Evolutionary conservation across 2,329 filamentous ascomycete genomes (phyloP), one percentile per base, ranked within the genome.

Genomic region (Thelonectria rubi): DNA sequence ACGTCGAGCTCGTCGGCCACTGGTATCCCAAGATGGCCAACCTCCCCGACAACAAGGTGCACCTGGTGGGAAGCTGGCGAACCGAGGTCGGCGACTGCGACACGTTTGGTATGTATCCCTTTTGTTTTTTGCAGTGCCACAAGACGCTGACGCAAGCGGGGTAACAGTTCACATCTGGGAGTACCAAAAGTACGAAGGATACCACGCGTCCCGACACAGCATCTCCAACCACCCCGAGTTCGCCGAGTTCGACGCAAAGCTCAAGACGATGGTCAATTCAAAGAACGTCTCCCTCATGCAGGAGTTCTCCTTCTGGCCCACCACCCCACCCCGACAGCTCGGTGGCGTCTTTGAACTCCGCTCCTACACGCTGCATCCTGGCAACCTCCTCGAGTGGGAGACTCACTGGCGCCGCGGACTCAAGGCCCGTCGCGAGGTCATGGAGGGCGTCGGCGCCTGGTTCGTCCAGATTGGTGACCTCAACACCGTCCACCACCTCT

Each of bases 261-360:
- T 99, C 54, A 94, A 93, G 78, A 84, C 82, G n/a, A 82, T 98
- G 64, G 94, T 99, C 74, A 88, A 84, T 61, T 87, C 87, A 65
- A 98, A 97, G 82, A 88, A 89, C 69, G 91, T 90, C 5, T 97
- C 94, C 0, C 85, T 99, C 53, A 99, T 99, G 95, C 95, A 99
- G 78, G 95, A 99, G 78, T 99, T 99, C 80, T 97, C 94, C 37
- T 99, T 99, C 85, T 99, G 95, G 95, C 95, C 95, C 1, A 99
- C 95, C 3, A 94, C 93, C 0, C 86, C 94, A 5, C 95, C 95
- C 0, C 92, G 95, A 62, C 84, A 92, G 72, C 87, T 99, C 1
- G 95, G 95, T 57, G 95, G 95, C 47, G 80, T 99, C 43, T 99
- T 99, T 75, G 95, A 99, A 81, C 85, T 99, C 34, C 92, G 95